phyloP scores from a whole-genome alignment of 257 asterid species.

The Jasminum sambac region DNA sequence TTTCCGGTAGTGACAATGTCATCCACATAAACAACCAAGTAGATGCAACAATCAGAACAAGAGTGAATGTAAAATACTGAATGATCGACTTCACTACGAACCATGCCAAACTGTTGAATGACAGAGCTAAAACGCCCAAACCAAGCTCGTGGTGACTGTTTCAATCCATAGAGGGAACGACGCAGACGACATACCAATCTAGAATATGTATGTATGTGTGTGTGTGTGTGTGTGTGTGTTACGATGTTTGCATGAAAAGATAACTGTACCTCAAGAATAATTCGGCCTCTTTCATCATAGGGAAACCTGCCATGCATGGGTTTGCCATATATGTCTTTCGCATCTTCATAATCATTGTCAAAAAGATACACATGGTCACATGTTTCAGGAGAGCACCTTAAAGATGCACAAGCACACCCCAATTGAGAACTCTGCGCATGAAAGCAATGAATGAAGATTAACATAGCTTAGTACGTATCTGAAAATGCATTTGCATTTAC shows the following conservation, averaged over 20 bases:
- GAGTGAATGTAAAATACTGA: no score
- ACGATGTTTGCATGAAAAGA: slow-evolving; percentile 21
- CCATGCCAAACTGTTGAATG: no score
- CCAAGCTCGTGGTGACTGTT: no score
- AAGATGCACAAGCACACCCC: slow-evolving; percentile 79
- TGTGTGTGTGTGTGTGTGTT: no score
- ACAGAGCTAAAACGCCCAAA: no score
- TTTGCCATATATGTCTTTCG: slow-evolving; percentile 83
- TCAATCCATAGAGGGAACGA: no score
- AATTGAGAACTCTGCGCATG: slow-evolving; percentile 69
- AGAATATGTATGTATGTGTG: no score
- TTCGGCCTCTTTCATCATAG: slow-evolving; percentile 89
- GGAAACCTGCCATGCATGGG: slow-evolving; percentile 94
- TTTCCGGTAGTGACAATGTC: no score
- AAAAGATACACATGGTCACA: slow-evolving; percentile 95
- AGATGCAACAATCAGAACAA: no score
- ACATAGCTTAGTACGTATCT: background rate
- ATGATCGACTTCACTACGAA: no score
- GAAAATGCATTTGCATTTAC: slow-evolving; percentile 21
- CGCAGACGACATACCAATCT: no score
- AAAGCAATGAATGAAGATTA: slow-evolving; percentile 21
- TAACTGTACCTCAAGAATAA: slow-evolving; percentile 86
- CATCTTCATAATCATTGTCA: slow-evolving; percentile 88
- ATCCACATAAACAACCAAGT: no score
- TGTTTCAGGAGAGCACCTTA: slow-evolving; percentile 62